Base-by-base conservation (phyloP, 176 grass and related monocot genomes). In the Saccharum officinarum region DNA sequence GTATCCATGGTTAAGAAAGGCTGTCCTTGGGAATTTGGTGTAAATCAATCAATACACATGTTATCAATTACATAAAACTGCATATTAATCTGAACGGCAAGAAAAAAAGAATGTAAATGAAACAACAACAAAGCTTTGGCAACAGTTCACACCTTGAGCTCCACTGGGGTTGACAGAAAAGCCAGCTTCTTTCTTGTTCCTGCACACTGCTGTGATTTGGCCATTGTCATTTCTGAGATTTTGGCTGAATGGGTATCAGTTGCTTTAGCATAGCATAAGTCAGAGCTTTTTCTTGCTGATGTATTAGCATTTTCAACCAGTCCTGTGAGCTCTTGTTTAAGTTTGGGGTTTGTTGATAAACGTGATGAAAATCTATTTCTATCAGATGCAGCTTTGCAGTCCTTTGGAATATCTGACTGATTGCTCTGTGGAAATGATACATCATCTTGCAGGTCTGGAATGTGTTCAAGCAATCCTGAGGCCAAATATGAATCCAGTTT, bases 401-500 rank as follows among this genome's bases (percentile, higher is more conserved):
- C 34, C 64, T 88, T 81, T 31, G 84, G 44, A 80, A 23, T 52
- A 72, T 81, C 59, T 22, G 34, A 67, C 22, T 85, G 44, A 60
- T 9, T 78, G 49, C 26, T 88, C 65, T 82, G 63, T 61, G 26
- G n/a, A 82, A 46, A 60, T 68, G 78, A 71, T 45, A 73, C 20
- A 38, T 65, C 80, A 60, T 81, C 78, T 49, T 63, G 71, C 57
- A 82, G n/a, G 13, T 40, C 78, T 59, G 86, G 78, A 82, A 88
- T 46, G 57, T 92, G 52, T 37, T 88, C 66, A 0, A 92, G 72
- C 82, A 92, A 85, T 44, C 90, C 90, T 47, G 90, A 88, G 30
- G 86, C 37, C 60, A 92, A 72, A 85, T 88, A 88, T 10, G 82
- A 85, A 70, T 92, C 74, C 46, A 92, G 47, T 61, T 92, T 92